Conservation (phyloP, 371 early-diverging fungal species). For the Mucor mucedo region DNA sequence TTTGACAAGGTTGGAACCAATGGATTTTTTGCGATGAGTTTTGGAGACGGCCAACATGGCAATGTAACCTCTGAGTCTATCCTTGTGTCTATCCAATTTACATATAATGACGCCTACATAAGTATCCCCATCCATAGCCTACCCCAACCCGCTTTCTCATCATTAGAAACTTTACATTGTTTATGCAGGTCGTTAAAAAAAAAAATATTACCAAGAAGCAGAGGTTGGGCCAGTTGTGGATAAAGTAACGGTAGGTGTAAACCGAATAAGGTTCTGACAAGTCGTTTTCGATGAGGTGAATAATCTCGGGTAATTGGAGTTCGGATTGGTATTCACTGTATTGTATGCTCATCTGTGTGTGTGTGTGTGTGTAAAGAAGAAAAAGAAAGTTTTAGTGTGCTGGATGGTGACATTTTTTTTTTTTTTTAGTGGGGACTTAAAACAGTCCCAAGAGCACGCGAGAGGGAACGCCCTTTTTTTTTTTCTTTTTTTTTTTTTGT, state of each 20-base stretch:
- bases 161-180: not conserved
- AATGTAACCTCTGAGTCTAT: slow-evolving; percentile 87
- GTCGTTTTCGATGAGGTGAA: slow-evolving; percentile 84
- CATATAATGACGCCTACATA: slow-evolving; percentile 91
- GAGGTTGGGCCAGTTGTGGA: slow-evolving; percentile 88
- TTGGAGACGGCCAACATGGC: slow-evolving; percentile 94
- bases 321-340: slow-evolving; percentile 72
- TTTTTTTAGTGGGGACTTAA: not conserved
- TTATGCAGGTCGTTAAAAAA: not conserved
- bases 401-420: not conserved
- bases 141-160: not conserved
- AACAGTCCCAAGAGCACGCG: not conserved
- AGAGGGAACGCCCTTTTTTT: not conserved
- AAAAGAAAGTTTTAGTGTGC: not conserved
- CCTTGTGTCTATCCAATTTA: slow-evolving; percentile 82
- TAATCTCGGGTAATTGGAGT: slow-evolving; percentile 73
- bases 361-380: not conserved
- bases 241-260: slow-evolving; percentile 97
- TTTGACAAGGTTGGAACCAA: slow-evolving; percentile 79
- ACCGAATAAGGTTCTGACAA: slow-evolving; percentile 96
- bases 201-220: slow-evolving; percentile 72
- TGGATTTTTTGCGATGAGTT: slow-evolving; percentile 77
- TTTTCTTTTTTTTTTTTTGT: too few species aligned
- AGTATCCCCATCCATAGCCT: slow-evolving; percentile 67
- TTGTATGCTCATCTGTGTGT: slow-evolving; percentile 26